Percentiles rank a stretch among this genome's conserved stretches.
These are phyloP conservation scores for Penicillium salamii DNA, from an alignment of 495 filamentous ascomycete genomes.

Conservation along the genomic window DNA sequence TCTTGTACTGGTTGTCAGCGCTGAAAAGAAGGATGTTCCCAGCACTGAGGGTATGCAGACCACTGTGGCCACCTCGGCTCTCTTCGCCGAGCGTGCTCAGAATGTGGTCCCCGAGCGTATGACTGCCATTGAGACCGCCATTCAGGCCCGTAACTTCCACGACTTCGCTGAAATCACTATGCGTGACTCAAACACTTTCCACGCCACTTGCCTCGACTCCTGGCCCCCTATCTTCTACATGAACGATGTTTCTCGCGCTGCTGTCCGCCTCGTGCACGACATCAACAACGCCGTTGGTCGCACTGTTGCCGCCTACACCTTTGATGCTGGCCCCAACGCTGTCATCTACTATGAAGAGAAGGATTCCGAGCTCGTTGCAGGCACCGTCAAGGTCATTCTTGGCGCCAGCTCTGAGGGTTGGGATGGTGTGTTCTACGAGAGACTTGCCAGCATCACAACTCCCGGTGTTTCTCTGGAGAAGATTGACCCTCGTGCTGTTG, in stretches of 20 bases:
- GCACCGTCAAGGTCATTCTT: conserved; percentile 58
- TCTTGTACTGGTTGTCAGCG: conserved; percentile 81
- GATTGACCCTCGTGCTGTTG: conserved; percentile 55
- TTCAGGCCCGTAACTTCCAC: conserved; percentile 73
- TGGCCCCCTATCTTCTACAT: conserved; percentile 97
- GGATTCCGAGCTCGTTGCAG: conserved; percentile 67
- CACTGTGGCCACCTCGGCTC: conserved; percentile 79
- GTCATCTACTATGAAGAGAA: conserved; percentile 91
- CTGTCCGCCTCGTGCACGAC: conserved; percentile 81
- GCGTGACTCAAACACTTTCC: conserved; percentile 95
- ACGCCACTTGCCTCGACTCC: conserved; percentile 91
- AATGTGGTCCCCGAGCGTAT: conserved; percentile 80
- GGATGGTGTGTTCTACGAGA: conserved; percentile 51
- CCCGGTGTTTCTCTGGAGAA: conserved; percentile 46
- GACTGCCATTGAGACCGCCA: conserved; percentile 81
- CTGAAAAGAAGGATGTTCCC: conserved; percentile 90
- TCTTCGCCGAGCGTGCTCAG: conserved; percentile 72
- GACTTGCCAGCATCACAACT: conserved; percentile 43
- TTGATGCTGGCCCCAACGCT: conserved; percentile 95
- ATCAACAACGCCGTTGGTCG: conserved; percentile 75
- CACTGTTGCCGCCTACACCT: conserved; percentile 88
- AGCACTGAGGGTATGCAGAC: conserved; percentile 95
- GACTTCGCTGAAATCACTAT: conserved; percentile 89
- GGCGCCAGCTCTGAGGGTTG: conserved; percentile 57
- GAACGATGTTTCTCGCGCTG: conserved; percentile 85